Evolutionary conservation across 495 filamentous ascomycete genomes (phyloP), one percentile per base, ranked within the genome.

Genomic region (Entonaema liquescens): DNA sequence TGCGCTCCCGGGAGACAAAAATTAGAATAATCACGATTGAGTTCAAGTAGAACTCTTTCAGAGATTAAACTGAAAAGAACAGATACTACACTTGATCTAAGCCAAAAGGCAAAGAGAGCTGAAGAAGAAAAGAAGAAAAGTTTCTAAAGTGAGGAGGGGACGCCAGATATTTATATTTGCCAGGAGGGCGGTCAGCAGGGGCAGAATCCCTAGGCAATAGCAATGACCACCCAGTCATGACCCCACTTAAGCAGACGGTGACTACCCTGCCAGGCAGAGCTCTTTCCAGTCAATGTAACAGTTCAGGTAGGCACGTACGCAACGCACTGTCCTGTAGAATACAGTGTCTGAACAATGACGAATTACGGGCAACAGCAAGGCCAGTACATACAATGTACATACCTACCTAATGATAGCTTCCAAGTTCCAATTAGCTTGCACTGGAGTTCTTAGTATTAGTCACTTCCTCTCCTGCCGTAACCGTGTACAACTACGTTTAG

Each of bases 71-170:
- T 95, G 91, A 94, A 94, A 94, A 96, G 93, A 96, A 96, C 93
- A 96, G 93, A 95, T 97, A 95, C 92, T 95, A 95, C 92, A 95
- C 93, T 94, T 95, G 93, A 95, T 95, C 92, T 95, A 91, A 91
- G 89, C 89, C 89, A 91, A 89, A 88, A 89, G 89, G 88, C 87
- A 84, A 83, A 82, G 80, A 81, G 79, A 83, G 81, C 79, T 82
- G 67, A 78, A 73, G 79, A 81, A 71, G 68, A 79, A 81, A 81
- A 44, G 71, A 67, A 67, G 74, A 73, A 70, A 59, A 61, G 2
- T 13, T 57, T 56, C 15, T 68, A 76, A 72, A 42, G 0, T 2
- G 36, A 44, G 68, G 68, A 56, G 67, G 64, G 56, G 61, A 38
- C 49, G 33, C 11, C 28, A 0, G 28, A n/a, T n/a, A 67, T 76